Percentiles rank a stretch among this genome's conserved stretches.
phyloP scores from a whole-genome alignment of 768 basidiomycete species.

The Cyclocybe cylindracea region DNA sequence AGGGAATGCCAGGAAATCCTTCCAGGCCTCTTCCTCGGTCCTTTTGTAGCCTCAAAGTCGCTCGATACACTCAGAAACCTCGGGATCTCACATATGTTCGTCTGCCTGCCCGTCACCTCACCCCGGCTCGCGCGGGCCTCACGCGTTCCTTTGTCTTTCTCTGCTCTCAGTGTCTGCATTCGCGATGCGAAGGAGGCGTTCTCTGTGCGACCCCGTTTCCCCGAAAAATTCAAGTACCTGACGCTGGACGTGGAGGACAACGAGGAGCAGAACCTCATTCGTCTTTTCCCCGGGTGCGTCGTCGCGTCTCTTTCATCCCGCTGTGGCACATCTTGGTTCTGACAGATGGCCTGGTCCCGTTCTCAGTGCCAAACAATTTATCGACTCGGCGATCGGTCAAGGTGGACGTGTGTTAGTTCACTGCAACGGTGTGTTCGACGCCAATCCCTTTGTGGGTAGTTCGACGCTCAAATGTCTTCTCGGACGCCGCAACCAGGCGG shows the following conservation, averaged over 20 bases:
- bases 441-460: no score
- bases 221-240: constrained; percentile 75
- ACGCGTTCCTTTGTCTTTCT: constrained; percentile 17
- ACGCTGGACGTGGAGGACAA: constrained; percentile 87
- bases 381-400: constrained; percentile 59
- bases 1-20: constrained; percentile 93
- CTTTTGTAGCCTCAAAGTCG: constrained; percentile 87
- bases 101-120: constrained; percentile 6
- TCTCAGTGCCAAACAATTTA: constrained; percentile 72
- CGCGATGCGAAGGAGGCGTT: constrained; percentile 89
- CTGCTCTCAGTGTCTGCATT: constrained; percentile 72
- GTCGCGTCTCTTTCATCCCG: not conserved
- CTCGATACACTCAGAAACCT: constrained; percentile 64
- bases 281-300: constrained; percentile 81
- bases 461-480: no score
- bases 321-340: not conserved
- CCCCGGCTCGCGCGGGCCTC: constrained; percentile 5
- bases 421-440: constrained; percentile 65
- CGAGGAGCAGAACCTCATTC: constrained; percentile 93
- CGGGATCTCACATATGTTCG: constrained; percentile 83
- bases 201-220: constrained; percentile 85
- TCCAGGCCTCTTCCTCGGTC: constrained; percentile 79
- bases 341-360: not conserved
- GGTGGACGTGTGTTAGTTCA: constrained; percentile 85
- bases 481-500: constrained; percentile 52